A percentile compares a stretch with the other conserved stretches of the same genome.
These are phyloP conservation scores for Clarireedia homoeocarpa DNA, from an alignment of 2,329 filamentous ascomycete species.

Conservation along the genomic window DNA sequence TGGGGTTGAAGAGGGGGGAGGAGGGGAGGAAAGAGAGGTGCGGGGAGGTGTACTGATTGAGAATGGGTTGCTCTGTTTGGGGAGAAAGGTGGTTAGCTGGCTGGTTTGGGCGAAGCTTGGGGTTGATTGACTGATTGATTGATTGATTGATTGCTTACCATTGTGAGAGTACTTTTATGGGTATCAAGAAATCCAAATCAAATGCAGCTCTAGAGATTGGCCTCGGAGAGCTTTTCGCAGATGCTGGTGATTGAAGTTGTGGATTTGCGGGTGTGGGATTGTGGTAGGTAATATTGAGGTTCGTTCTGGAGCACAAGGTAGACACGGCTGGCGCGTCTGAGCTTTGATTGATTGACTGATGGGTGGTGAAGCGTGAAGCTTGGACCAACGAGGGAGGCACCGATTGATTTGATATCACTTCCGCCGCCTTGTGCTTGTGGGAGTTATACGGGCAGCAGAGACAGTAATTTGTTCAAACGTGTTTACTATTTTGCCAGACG, in stretches of 20 bases:
- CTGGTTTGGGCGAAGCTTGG: not conserved
- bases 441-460: not conserved
- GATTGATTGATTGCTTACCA: slow-evolving; percentile 20
- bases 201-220: not conserved
- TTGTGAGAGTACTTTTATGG: slow-evolving; percentile 13
- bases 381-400: slow-evolving; percentile 28
- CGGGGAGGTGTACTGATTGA: slow-evolving; percentile 67
- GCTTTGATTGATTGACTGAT: not conserved
- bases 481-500: too few species aligned
- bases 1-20: not conserved
- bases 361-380: slow-evolving; percentile 21
- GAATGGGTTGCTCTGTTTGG: slow-evolving; percentile 73
- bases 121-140: not conserved
- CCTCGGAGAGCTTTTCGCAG: not conserved
- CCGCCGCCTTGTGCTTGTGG: not conserved
- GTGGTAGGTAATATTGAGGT: slow-evolving; percentile 11
- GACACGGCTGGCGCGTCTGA: slow-evolving; percentile 28
- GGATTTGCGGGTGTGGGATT: slow-evolving; percentile 6
- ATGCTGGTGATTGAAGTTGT: slow-evolving; percentile 9
- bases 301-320: slow-evolving; percentile 21
- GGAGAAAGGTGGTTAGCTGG: slow-evolving; percentile 27
- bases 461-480: not conserved
- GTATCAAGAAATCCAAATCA: not conserved
- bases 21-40: not conserved
- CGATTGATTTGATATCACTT: slow-evolving; percentile 8